Evolutionary conservation across 371 early-diverging fungal species (phyloP).

Genomic region (Apophysomyces trapeziformis): DNA sequence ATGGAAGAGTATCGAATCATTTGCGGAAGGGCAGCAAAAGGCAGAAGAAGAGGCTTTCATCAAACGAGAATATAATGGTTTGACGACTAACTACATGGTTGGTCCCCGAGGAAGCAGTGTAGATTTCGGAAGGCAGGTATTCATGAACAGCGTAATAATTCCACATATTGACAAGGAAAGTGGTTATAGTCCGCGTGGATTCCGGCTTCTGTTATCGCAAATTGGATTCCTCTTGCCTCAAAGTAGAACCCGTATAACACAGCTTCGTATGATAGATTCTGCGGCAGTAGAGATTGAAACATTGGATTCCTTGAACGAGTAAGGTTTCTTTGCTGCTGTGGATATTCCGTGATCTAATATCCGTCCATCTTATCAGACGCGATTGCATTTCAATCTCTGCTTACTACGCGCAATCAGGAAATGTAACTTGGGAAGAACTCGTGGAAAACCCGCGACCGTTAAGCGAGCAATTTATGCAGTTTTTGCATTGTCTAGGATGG

Average conservation of each 20-base stretch:
- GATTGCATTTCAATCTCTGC: conserved; percentile 73
- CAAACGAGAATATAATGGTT: not conserved
- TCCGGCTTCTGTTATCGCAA: conserved; percentile 68
- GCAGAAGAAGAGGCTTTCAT: conserved; percentile 19
- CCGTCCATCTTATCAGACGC: conserved; percentile 50
- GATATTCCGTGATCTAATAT: no score
- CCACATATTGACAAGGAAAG: no score
- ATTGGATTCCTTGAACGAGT: conserved; percentile 73
- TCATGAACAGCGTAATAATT: not conserved
- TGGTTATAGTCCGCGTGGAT: conserved; percentile 47
- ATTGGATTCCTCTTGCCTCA: conserved; percentile 66
- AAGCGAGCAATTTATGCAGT: conserved; percentile 68
- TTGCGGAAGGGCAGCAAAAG: conserved; percentile 37
- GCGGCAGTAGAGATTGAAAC: conserved; percentile 68
- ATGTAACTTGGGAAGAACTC: conserved; percentile 56
- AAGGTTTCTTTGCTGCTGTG: conserved; percentile 20
- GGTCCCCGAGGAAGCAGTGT: conserved; percentile 24
- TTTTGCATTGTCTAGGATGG: conserved; percentile 74
- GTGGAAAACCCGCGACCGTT: conserved; percentile 54
- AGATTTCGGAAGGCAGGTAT: conserved; percentile 29
- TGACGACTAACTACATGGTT: conserved; percentile 14
- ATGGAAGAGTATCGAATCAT: conserved; percentile 32
- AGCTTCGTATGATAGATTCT: conserved; percentile 63
- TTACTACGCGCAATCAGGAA: conserved; percentile 63
- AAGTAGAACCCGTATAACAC: conserved; percentile 61